Conservation (phyloP, 2,329 filamentous ascomycete genomes). For the Immersiporthe knoxdaviesiana region DNA sequence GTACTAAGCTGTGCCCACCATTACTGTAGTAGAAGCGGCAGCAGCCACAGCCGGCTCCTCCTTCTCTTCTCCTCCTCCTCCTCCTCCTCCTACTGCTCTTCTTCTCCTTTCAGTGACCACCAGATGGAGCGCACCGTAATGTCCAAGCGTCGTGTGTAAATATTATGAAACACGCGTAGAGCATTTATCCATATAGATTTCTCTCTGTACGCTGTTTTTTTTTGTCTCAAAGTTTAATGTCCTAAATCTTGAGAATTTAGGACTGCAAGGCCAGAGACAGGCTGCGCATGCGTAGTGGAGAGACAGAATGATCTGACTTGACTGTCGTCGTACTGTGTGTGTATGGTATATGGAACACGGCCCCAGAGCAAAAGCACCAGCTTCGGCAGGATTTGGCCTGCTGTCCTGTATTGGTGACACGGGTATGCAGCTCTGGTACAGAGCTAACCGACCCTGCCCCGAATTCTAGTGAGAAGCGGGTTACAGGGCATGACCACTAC, state of each 20-base stretch:
- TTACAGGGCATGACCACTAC: background rate
- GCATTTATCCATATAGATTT: background rate
- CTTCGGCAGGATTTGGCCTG: background rate
- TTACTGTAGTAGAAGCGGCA: background rate
- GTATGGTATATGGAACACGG: background rate
- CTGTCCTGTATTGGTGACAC: slow-evolving; percentile 14
- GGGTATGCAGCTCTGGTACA: slow-evolving; percentile 14
- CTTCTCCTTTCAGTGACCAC: slow-evolving; percentile 8
- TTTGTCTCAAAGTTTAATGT: too few relatives aligned
- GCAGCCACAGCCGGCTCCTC: slow-evolving; percentile 23
- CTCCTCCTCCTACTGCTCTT: background rate
- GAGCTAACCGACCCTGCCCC: background rate
- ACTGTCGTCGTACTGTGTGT: background rate
- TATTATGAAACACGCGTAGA: background rate
- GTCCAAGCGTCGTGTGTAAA: slow-evolving; percentile 17
- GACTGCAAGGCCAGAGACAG: background rate
- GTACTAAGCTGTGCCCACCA: background rate
- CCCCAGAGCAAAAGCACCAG: slow-evolving; percentile 5
- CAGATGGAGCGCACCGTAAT: slow-evolving; percentile 17
- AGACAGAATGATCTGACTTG: background rate
- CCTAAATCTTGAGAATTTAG: too few relatives aligned
- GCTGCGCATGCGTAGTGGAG: slow-evolving; percentile 13
- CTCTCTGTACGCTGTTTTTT: slow-evolving; percentile 7
- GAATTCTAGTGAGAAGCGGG: background rate
- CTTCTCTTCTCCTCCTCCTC: background rate